Evolutionary conservation across 768 basidiomycete genomes (phyloP).

Genomic region (Kockovaella imperatae): DNA sequence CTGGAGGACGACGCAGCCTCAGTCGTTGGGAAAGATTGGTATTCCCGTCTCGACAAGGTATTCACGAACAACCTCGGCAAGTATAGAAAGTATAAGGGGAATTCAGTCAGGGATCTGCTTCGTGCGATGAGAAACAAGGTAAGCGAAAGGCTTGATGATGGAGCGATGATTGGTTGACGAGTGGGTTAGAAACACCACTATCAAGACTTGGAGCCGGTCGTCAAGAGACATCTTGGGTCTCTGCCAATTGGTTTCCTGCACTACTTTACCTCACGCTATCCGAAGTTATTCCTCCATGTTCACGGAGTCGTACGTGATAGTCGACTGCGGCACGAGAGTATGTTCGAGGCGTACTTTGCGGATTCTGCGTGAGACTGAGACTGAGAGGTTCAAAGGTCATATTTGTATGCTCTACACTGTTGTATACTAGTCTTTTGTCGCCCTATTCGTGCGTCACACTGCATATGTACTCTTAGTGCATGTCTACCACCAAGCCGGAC

Average conservation of each 20-base stretch:
- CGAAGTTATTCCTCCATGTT: conserved; percentile 82
- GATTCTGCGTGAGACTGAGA: conserved; percentile 13
- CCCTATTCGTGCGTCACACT: too few species aligned
- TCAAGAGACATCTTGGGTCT: conserved; percentile 76
- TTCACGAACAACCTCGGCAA: conserved; percentile 94
- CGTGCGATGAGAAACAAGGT: conserved; percentile 94
- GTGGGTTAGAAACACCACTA: conserved; percentile 76
- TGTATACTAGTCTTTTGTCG: background rate
- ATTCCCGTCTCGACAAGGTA: conserved; percentile 69
- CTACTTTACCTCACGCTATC: conserved; percentile 93
- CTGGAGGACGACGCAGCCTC: conserved; percentile 63
- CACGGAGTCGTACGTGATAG: conserved; percentile 70
- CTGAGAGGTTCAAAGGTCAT: too few species aligned
- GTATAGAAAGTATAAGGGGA: conserved; percentile 91
- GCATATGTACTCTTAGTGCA: too few species aligned
- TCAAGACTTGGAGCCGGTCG: conserved; percentile 88
- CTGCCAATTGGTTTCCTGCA: conserved; percentile 86
- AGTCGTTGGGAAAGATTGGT: conserved; percentile 81
- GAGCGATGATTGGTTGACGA: conserved; percentile 3
- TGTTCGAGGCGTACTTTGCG: conserved; percentile 79
- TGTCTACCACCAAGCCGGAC: too few species aligned
- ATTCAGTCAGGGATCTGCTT: conserved; percentile 81
- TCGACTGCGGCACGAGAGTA: conserved; percentile 68
- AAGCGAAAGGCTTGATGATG: conserved; percentile 24
- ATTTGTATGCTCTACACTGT: background rate